These are phyloP conservation scores for Solanum hybrid DNA, from an alignment of 305 asterid genomes.

Conservation along the genomic window DNA sequence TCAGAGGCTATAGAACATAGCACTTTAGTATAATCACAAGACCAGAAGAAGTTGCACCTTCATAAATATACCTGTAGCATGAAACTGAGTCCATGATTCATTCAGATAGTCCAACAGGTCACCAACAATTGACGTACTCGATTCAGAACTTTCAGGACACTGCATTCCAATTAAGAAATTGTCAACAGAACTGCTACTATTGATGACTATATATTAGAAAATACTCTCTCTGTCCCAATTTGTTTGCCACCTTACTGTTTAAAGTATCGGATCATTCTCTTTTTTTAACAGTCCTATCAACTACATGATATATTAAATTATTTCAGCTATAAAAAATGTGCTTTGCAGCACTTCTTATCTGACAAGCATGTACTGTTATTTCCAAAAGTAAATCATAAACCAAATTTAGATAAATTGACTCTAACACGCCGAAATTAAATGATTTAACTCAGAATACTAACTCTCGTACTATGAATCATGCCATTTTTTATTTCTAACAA, in stretches of 20 bases:
- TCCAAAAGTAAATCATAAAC: neutral
- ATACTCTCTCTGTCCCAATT: neutral
- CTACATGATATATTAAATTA: neutral
- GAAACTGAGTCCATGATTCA: slow-evolving; percentile 97
- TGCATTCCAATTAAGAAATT: slow-evolving; percentile 20
- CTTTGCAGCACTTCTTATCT: neutral
- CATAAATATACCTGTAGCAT: slow-evolving; percentile 64
- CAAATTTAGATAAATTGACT: neutral
- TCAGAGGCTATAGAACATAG: neutral
- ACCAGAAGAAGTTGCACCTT: neutral
- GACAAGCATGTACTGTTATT: neutral
- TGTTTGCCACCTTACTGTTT: neutral
- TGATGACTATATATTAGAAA: neutral
- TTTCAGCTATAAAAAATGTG: neutral
- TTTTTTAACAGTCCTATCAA: neutral
- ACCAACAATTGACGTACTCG: slow-evolving; percentile 58
- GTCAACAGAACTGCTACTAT: neutral
- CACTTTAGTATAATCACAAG: neutral
- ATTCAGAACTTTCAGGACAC: slow-evolving; percentile 33
- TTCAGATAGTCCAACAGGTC: slow-evolving; percentile 88
- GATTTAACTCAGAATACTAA: neutral
- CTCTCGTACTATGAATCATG: neutral
- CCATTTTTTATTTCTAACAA: neutral
- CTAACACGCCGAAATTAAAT: neutral
- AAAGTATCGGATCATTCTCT: neutral